Evolutionary conservation across 2,329 filamentous ascomycete genomes (phyloP), one percentile per base, ranked within the genome.

Genomic region (Alternaria panax): DNA sequence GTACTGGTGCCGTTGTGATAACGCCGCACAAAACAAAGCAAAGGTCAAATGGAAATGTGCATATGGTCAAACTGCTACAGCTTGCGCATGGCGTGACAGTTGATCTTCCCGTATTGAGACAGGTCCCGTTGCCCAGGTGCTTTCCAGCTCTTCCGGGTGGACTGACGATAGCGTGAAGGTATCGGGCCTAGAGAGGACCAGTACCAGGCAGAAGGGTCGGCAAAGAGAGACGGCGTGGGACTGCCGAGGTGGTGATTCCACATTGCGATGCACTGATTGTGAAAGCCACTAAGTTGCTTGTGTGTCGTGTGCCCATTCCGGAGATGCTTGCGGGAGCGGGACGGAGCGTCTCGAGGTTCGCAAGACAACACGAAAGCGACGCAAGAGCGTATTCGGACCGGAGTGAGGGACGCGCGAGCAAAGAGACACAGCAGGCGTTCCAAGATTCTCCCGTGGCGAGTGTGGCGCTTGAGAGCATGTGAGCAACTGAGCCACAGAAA

Each of bases 401-500:
- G 54, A 57, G 22, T 18, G 25, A 46, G 51, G 12, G 9, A 34
- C 4, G 18, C n/a, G 46, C 52, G 57, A 32, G n/a, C 28, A 36
- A 34, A 18, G 45, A 48, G 20, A 48, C 4, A 20, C 30, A 50
- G 28, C 51, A 43, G 40, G 38, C 8, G 14, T 43, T 53, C 40
- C 38, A 43, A 27, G 30, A 16, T 36, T 54, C 34, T 18, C 12
- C 7, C 18, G 58, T 58, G 53, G 57, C 57, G 25, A 60, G 28
- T 58, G 58, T 60, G 58, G 58, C 57, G 53, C 40, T 60, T 34
- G 53, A 47, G 57, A 36, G 27, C 57, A 60, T 60, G 57, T 57
- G 53, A 56, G 42, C 53, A 56, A 28, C 48, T 40, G 43, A 60
- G 57, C 57, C 57, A 60, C 57, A 48, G 53, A 28, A 32, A 57